Conservation (phyloP, 345 rosid genomes). For the Lagerstroemia speciosa region DNA sequence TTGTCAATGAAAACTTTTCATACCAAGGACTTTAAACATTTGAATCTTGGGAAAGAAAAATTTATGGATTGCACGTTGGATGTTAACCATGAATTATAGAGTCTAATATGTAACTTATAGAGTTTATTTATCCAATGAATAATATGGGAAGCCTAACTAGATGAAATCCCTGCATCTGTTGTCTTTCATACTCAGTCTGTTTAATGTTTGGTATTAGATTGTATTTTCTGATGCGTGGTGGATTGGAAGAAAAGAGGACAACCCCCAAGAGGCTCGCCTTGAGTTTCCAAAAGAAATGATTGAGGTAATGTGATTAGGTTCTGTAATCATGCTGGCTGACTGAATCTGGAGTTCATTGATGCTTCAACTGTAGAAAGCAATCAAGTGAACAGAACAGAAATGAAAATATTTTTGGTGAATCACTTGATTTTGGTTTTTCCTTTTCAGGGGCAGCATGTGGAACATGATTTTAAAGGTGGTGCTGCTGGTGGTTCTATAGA, state of each 20-base stretch:
- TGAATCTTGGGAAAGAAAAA: not conserved
- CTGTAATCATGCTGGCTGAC: not conserved
- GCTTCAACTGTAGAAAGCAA: not conserved
- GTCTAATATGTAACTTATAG: not conserved
- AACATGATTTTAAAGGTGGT: conserved; percentile 68
- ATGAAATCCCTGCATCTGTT: not conserved
- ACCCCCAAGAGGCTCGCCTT: conserved; percentile 66
- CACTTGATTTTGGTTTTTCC: conserved; percentile 3
- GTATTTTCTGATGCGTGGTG: conserved; percentile 93
- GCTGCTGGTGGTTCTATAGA: conserved; percentile 41
- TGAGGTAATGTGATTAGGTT: conserved; percentile 33
- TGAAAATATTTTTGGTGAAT: not conserved
- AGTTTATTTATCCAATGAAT: not conserved
- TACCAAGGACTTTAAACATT: no score
- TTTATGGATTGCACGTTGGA: not conserved
- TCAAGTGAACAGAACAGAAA: not conserved
- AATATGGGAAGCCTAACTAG: not conserved
- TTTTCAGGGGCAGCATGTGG: conserved; percentile 43
- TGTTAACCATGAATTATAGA: not conserved
- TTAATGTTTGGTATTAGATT: conserved; percentile 36
- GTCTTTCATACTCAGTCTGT: not conserved
- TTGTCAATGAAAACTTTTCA: no score
- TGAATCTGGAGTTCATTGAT: not conserved
- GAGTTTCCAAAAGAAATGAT: conserved; percentile 65
- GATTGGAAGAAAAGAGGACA: conserved; percentile 88